Base-by-base conservation (phyloP, 2,329 filamentous ascomycete genomes). In the Pyrenochaeta sp. region DNA sequence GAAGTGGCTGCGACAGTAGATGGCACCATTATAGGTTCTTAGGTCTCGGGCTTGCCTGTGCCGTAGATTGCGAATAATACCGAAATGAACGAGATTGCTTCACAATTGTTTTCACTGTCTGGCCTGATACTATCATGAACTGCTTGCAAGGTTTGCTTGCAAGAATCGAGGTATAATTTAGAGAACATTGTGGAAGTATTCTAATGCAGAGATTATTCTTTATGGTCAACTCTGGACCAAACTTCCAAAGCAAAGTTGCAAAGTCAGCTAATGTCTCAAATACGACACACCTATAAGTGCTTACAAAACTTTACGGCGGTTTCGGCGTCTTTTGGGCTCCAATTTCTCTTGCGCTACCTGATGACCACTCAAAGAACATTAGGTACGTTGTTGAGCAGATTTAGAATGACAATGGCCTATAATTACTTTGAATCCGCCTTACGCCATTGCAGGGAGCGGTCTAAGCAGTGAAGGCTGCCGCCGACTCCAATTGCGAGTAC, bases 121-220 rank as follows among this genome's bases (percentile, higher is more conserved):
- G 68, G 59, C 52, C 67, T 66, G 58, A 49, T 32, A 36, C 58
- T 54, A 40, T 46, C 51, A 42, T 49, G 50, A 44, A 65, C 41
- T 21, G 58, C 55, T 40, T 60, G 37, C 20, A 60, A 57, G 20
- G 67, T 58, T n/a, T n/a, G 46, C 54, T 54, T 58, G 51, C n/a
- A 32, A 71, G 47, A 57, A 67, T 68, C 39, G 59, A 56, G 31
- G 54, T 54, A 32, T 54, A 47, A 33, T 66, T 58, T 23, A 51
- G 30, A 33, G 50, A 54, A 50, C 64, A 63, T 21, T 56, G 46
- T 18, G 60, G 58, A 4, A 79, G 79, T 36, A 76, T 78, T 66
- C 83, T 79, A 56, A 82, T 80, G 51, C 82, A 78, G 64, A 82
- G 82, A 60, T 82, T 80, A 45, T 79, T 80, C 47, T 74, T 73